Conservation (phyloP, 2,329 filamentous ascomycete species). For the Aureobasidium sp. region DNA sequence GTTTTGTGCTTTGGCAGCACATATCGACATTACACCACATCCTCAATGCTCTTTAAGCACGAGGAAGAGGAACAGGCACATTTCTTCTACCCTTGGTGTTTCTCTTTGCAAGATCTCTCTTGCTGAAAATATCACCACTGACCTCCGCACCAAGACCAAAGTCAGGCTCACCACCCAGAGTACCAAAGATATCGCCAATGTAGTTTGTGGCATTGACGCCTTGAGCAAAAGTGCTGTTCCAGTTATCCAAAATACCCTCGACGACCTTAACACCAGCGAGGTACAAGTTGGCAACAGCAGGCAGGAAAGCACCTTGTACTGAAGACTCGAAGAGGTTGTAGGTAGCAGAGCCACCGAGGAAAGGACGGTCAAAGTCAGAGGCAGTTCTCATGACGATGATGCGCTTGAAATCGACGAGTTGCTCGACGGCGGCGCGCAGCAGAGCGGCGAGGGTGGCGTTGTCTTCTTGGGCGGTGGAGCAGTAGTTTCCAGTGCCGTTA, state of each 20-base stretch:
- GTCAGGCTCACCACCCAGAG: conserved; percentile 55
- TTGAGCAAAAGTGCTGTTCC: conserved; percentile 48
- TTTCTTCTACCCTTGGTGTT: not conserved
- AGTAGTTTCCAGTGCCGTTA: conserved; percentile 59
- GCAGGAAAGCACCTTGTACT: conserved; percentile 52
- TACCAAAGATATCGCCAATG: conserved; percentile 59
- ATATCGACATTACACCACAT: not conserved
- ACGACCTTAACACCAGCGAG: conserved; percentile 57
- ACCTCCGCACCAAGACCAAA: conserved; percentile 48
- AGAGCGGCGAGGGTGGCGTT: conserved; percentile 60
- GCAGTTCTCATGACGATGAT: conserved; percentile 61
- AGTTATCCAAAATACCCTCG: conserved; percentile 51
- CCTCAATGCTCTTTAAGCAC: not conserved
- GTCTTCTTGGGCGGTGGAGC: conserved; percentile 65
- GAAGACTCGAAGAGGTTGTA: conserved; percentile 52
- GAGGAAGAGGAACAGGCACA: not conserved
- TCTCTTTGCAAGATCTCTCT: conserved; percentile 13
- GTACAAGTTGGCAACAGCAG: conserved; percentile 59
- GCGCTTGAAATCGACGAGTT: conserved; percentile 55
- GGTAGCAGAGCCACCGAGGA: conserved; percentile 45
- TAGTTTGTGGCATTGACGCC: conserved; percentile 57
- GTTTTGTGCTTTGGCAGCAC: not conserved
- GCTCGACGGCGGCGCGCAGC: conserved; percentile 48
- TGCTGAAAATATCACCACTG: conserved; percentile 12
- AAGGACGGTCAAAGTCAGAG: conserved; percentile 64